Percentiles rank a stretch among this genome's conserved stretches.
Conservation (phyloP, 2,329 filamentous ascomycete species). For the Zymoseptoria crescenta region DNA sequence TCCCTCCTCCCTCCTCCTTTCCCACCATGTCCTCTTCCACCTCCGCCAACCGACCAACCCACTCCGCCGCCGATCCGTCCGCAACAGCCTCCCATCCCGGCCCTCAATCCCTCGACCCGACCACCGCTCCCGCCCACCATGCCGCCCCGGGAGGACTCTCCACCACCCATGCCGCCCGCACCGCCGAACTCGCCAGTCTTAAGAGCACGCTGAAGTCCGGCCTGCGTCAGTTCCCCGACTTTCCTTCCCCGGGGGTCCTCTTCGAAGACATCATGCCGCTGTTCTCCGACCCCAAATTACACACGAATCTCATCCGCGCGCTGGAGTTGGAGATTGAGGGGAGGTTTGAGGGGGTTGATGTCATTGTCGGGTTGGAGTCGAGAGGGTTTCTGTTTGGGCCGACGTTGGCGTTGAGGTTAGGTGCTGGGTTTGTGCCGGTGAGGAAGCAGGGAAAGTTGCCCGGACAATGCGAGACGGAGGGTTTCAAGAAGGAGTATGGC, state of each 20-base stretch:
- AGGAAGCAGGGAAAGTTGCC: slow-evolving; percentile 95
- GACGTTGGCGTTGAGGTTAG: slow-evolving; percentile 71
- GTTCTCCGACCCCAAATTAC: slow-evolving; percentile 69
- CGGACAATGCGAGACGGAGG: slow-evolving; percentile 74
- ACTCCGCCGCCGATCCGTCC: background rate
- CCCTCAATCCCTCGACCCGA: slow-evolving; percentile 4
- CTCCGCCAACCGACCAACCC: background rate
- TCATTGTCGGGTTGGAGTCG: slow-evolving; percentile 88
- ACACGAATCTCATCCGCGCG: slow-evolving; percentile 70
- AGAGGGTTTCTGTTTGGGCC: slow-evolving; percentile 94
- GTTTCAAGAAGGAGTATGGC: slow-evolving; percentile 93
- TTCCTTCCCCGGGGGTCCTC: slow-evolving; percentile 82
- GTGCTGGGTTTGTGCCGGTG: slow-evolving; percentile 83
- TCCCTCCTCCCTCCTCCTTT: background rate
- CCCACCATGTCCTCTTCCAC: background rate
- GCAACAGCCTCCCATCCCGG: background rate
- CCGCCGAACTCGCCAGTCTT: slow-evolving; percentile 44
- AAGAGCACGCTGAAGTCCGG: slow-evolving; percentile 60
- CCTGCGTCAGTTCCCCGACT: slow-evolving; percentile 83
- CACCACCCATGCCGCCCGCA: slow-evolving; percentile 42
- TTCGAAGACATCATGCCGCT: slow-evolving; percentile 98
- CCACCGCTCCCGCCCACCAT: slow-evolving; percentile 22
- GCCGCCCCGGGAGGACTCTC: slow-evolving; percentile 42
- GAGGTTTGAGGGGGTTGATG: slow-evolving; percentile 55
- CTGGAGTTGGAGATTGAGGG: slow-evolving; percentile 74